phyloP scores from a whole-genome alignment of 305 asterid genomes.

The Rubia balearica region DNA sequence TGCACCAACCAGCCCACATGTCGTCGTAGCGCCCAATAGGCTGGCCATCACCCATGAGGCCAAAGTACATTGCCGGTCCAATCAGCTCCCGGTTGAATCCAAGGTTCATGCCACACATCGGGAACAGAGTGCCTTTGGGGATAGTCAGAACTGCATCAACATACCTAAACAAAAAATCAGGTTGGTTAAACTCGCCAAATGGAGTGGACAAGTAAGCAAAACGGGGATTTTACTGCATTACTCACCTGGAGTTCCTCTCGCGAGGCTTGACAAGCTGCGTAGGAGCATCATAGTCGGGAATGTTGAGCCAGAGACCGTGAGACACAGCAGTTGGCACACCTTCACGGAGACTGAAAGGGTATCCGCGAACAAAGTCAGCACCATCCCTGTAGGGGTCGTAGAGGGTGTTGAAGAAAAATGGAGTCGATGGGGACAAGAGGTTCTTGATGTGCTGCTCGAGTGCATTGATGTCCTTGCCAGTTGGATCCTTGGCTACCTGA shows the following conservation, averaged over 20 bases:
- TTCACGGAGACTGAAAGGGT: slow-evolving; percentile 86
- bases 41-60: slow-evolving; percentile 86
- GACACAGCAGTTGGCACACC: slow-evolving; percentile 71
- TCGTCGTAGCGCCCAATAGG: slow-evolving; percentile 80
- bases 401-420: slow-evolving; percentile 74
- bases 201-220: not conserved
- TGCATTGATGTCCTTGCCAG: slow-evolving; percentile 69
- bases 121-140: slow-evolving; percentile 74
- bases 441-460: slow-evolving; percentile 77
- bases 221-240: not conserved
- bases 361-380: slow-evolving; percentile 70
- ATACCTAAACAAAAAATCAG: slow-evolving; percentile 29
- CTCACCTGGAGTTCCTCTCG: slow-evolving; percentile 61
- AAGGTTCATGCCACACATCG: slow-evolving; percentile 79
- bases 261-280: slow-evolving; percentile 83
- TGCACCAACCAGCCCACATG: slow-evolving; percentile 92
- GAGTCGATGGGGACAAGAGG: slow-evolving; percentile 60
- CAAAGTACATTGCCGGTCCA: slow-evolving; percentile 81
- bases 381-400: slow-evolving; percentile 72
- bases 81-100: slow-evolving; percentile 62
- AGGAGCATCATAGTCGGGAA: slow-evolving; percentile 80
- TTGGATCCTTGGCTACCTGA: slow-evolving; percentile 73
- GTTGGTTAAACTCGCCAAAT: not conserved
- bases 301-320: slow-evolving; percentile 83
- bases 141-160: slow-evolving; percentile 69